Evolutionary conservation across 2,329 filamentous ascomycete species (phyloP).

Genomic region (Lecanicillium sp.): DNA sequence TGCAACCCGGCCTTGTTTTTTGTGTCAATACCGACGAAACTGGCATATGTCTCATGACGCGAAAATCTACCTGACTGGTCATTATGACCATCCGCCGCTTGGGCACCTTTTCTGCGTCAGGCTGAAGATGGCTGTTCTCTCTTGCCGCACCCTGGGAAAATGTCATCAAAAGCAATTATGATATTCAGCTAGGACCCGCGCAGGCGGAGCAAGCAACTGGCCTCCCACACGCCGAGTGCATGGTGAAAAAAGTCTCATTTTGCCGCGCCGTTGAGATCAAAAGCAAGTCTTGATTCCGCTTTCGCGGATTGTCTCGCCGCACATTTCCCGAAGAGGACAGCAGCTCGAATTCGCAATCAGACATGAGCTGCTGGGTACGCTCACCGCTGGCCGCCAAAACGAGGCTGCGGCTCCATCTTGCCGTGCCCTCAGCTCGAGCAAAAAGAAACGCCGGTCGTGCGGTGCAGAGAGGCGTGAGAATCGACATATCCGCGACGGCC

Average conservation of each 20-base stretch:
- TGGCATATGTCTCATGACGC: too few species aligned
- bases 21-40: too few species aligned
- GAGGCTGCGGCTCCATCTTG: too few species aligned
- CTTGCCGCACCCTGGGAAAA: neutral
- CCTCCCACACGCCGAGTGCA: neutral
- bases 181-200: neutral
- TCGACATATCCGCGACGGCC: neutral
- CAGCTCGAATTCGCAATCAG: too few species aligned
- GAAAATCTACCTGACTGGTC: too few species aligned
- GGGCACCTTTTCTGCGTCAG: too few species aligned
- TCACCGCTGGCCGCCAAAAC: too few species aligned
- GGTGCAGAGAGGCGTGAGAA: neutral
- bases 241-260: neutral
- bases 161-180: neutral
- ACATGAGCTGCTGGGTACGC: too few species aligned
- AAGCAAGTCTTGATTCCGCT: neutral
- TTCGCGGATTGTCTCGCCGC: neutral
- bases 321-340: neutral
- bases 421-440: neutral
- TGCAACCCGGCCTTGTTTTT: too few species aligned
- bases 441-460: neutral
- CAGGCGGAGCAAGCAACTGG: neutral
- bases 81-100: too few species aligned
- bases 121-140: neutral
- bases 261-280: constrained; percentile 2